These are phyloP conservation scores for Trifolium pratense DNA, from an alignment of 306 rosid species.

Conservation along the genomic window DNA sequence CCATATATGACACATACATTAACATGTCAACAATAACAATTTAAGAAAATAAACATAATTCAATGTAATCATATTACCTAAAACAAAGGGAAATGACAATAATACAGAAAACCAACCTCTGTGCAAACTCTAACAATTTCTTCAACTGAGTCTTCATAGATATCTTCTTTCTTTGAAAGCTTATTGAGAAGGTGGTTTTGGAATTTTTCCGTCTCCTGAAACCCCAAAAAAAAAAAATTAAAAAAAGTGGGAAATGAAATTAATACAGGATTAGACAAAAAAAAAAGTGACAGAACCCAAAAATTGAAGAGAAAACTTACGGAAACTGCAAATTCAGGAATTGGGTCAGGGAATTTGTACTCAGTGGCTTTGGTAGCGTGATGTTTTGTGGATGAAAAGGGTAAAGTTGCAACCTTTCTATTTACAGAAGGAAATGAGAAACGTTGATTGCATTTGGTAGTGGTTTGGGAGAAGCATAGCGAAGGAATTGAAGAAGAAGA, in stretches of 20 bases:
- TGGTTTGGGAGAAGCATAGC: conserved; percentile 25
- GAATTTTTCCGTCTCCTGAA: conserved; percentile 79
- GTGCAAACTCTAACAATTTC: conserved; percentile 83
- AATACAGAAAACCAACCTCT: conserved; percentile 54
- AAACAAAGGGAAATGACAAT: conserved; percentile 4
- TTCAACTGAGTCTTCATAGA: conserved; percentile 66
- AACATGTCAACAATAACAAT: no score
- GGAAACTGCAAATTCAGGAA: conserved; percentile 82
- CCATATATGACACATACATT: no score
- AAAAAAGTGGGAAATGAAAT: not conserved
- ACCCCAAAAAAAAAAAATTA: not conserved
- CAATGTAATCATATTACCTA: not conserved
- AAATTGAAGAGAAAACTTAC: conserved; percentile 49
- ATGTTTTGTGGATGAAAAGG: conserved; percentile 40
- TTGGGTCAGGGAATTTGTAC: conserved; percentile 94
- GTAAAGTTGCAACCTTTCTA: conserved; percentile 35
- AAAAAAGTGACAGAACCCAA: not conserved
- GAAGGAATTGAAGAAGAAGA: conserved; percentile 42
- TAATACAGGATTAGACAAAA: not conserved
- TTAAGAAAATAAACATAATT: no score
- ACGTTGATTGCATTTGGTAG: conserved; percentile 33
- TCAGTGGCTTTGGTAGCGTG: conserved; percentile 57
- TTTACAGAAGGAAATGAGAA: conserved; percentile 40
- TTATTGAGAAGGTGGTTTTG: conserved; percentile 61
- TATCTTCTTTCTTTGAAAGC: conserved; percentile 78